Evolutionary conservation across 2,329 filamentous ascomycete species (phyloP), one percentile per base, ranked within the genome.

Genomic region (Trichoderma koningii): DNA sequence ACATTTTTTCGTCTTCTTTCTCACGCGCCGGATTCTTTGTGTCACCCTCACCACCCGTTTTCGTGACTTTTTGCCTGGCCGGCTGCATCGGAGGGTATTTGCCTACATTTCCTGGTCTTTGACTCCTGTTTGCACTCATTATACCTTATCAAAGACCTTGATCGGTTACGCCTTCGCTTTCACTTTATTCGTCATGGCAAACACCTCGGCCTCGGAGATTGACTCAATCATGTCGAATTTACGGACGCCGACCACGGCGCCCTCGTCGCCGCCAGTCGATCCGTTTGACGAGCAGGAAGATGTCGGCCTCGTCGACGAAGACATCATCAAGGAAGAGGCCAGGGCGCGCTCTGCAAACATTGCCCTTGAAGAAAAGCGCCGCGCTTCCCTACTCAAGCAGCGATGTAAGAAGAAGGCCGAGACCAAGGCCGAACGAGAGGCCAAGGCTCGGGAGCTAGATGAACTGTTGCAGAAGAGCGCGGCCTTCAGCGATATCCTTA

Each of bases 401-500:
- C 76, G 80, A 6, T 73, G 70, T 52, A 83, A 80, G 71, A 81
- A 80, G 70, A 84, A 82, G 70, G 79, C 80, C 0, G 75, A 85
- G 53, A 83, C 81, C 1, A 82, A 83, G 63, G 75, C 78, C 1
- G 85, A 88, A 67, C 78, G 84, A 1, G 84, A 87, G 52, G 78
- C 78, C 0, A 88, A 88, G 69, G 86, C 85, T 0, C 80, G 79
- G 50, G 83, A 88, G 64, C 76, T 89, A 0, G 85, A 89, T 28
- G 82, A 85, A 55, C 75, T 89, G 2, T 76, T 89, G 0, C 79
- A 78, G 48, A 85, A 88, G 71, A 87, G 84, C 55, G 84, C 82
- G 0, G 81, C 85, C 0, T 89, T 89, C 64, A 85, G 83, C 23
- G 83, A 87, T 44, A 87, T 88, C 10, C 72, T 89, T 1, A 88